Conservation (phyloP, 345 rosid species). For the Gossypium thurberi region DNA sequence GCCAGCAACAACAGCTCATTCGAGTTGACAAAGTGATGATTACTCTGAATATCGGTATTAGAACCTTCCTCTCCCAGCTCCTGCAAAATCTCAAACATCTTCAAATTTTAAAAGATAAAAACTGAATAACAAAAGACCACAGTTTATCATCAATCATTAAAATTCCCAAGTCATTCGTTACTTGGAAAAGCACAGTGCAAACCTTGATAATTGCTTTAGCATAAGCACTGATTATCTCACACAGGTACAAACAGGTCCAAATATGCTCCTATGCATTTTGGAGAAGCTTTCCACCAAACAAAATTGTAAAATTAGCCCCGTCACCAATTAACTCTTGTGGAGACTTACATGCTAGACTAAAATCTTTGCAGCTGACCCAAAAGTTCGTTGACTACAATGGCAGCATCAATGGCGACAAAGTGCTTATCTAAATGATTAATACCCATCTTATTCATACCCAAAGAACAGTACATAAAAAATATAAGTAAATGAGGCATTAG, state of each 20-base stretch:
- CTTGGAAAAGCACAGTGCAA: background rate
- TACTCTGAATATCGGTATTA: conserved; percentile 72
- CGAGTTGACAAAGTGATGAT: conserved; percentile 61
- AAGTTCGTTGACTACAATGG: conserved; percentile 83
- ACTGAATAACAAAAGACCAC: background rate
- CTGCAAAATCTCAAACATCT: conserved; percentile 58
- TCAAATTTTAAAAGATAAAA: background rate
- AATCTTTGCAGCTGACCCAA: conserved; percentile 95
- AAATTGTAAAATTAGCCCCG: conserved; percentile 83
- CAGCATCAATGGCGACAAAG: conserved; percentile 88
- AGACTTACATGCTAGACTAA: conserved; percentile 82
- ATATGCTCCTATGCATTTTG: conserved; percentile 90
- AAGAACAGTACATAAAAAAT: background rate
- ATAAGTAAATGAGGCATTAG: background rate
- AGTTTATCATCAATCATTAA: background rate
- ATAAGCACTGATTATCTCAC: conserved; percentile 93
- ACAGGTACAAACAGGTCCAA: conserved; percentile 79
- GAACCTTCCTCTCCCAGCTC: conserved; percentile 84
- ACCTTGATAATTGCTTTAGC: conserved; percentile 70
- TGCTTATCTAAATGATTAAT: conserved; percentile 89
- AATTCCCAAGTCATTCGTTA: background rate
- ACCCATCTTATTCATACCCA: conserved; percentile 99
- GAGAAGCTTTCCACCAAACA: conserved; percentile 90
- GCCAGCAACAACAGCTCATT: conserved; percentile 96
- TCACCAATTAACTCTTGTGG: conserved; percentile 98